Percentiles rank a stretch among this genome's conserved stretches.
Evolutionary conservation across 208 protist species (phyloP).

Genomic region (Trichomonas tenax): DNA sequence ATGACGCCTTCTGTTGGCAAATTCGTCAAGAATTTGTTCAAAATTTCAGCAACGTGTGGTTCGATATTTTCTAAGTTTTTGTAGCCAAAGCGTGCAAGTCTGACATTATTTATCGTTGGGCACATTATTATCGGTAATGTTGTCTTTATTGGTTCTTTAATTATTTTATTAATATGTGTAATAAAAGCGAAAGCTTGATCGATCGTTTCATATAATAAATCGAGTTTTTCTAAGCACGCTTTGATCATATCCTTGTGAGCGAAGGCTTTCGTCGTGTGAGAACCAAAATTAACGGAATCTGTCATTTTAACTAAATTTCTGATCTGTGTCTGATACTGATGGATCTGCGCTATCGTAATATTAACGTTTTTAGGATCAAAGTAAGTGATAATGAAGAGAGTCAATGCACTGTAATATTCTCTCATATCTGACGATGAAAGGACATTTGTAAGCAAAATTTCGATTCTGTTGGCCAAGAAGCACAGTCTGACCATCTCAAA

Average conservation of each 20-base stretch:
- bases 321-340: neutral
- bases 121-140: neutral
- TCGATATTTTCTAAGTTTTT: neutral
- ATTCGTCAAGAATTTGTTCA: neutral
- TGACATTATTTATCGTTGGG: neutral
- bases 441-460: neutral
- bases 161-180: neutral
- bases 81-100: neutral
- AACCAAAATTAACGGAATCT: neutral
- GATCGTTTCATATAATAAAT: neutral
- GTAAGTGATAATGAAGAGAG: neutral
- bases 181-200: neutral
- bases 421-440: neutral
- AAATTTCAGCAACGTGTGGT: neutral
- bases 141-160: neutral
- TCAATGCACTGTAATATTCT: neutral
- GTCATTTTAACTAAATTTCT: neutral
- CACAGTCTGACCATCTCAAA: neutral
- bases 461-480: neutral
- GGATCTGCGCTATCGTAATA: neutral
- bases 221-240: neutral
- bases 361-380: neutral
- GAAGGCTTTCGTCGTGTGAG: neutral
- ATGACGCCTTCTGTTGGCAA: neutral
- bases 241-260: neutral